Conservation (phyloP, 805 yeast species). For the Wickerhamomyces queroliae region DNA sequence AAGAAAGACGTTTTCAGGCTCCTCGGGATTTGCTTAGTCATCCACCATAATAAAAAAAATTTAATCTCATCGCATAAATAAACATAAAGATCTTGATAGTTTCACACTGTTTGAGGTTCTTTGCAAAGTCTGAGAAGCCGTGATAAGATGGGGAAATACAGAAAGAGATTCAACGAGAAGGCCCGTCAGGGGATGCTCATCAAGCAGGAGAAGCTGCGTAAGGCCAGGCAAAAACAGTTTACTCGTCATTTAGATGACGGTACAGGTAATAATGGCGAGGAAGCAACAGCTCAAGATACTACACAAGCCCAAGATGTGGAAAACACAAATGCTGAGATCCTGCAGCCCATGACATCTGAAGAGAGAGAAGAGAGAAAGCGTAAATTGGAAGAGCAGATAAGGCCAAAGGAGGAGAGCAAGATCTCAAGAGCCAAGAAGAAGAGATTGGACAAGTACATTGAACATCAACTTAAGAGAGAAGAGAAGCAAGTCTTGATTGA, state of each 20-base stretch:
- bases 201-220: conserved; percentile 64
- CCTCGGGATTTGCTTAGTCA: not conserved
- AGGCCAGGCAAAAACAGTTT: conserved; percentile 67
- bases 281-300: conserved; percentile 8
- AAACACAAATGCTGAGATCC: conserved; percentile 52
- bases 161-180: conserved; percentile 77
- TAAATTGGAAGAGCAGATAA: conserved; percentile 50
- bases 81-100: not conserved
- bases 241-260: conserved; percentile 41
- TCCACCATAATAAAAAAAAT: conserved; percentile 1
- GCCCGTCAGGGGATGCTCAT: conserved; percentile 83
- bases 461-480: conserved; percentile 82
- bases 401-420: conserved; percentile 60
- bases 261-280: conserved; percentile 17
- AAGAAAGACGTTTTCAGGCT: not conserved
- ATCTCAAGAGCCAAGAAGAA: conserved; percentile 66
- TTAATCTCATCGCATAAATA: conserved; percentile 13
- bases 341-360: conserved; percentile 56
- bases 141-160: conserved; percentile 66
- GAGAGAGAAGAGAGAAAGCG: conserved; percentile 65
- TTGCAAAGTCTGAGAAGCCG: not conserved
- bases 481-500: conserved; percentile 75
- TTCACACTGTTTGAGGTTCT: no score
- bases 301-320: conserved; percentile 13
- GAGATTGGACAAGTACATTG: conserved; percentile 86